Conservation (phyloP, 1,139 yeast species). For the Scheffersomyces segobiensis region DNA sequence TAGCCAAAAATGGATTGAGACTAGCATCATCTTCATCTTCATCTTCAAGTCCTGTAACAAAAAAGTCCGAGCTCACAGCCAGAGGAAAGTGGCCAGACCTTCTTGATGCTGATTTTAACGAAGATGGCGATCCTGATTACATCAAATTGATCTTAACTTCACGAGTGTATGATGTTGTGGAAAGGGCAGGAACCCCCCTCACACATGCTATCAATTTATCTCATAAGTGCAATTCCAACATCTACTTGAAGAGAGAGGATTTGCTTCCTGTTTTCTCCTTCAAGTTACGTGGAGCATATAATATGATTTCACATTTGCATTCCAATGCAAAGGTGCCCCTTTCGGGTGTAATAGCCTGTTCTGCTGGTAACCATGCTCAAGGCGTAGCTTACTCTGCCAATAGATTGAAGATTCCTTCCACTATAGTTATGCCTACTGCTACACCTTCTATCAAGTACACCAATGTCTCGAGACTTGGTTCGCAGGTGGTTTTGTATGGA, state of each 20-base stretch:
- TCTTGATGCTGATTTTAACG: slow-evolving; percentile 48
- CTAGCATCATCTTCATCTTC: background rate
- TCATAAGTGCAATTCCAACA: slow-evolving; percentile 68
- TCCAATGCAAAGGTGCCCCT: slow-evolving; percentile 56
- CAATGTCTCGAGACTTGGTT: slow-evolving; percentile 88
- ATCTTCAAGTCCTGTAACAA: background rate
- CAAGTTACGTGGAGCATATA: slow-evolving; percentile 96
- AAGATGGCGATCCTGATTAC: slow-evolving; percentile 85
- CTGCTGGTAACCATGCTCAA: slow-evolving; percentile 99
- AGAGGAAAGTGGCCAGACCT: slow-evolving; percentile 47
- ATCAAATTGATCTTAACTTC: slow-evolving; percentile 87
- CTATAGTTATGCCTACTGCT: slow-evolving; percentile 97
- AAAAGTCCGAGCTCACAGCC: background rate
- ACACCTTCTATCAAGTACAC: slow-evolving; percentile 93
- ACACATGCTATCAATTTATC: slow-evolving; percentile 76
- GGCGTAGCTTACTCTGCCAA: slow-evolving; percentile 95
- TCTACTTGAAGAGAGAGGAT: slow-evolving; percentile 86
- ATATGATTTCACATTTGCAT: slow-evolving; percentile 88
- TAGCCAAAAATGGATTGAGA: background rate
- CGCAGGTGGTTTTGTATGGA: slow-evolving; percentile 90
- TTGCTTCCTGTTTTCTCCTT: slow-evolving; percentile 92
- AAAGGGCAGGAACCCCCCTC: slow-evolving; percentile 76
- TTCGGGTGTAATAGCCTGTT: slow-evolving; percentile 94
- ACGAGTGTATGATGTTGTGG: slow-evolving; percentile 89
- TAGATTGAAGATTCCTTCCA: slow-evolving; percentile 83